Base-by-base conservation (phyloP, 2,329 filamentous ascomycete genomes). In the Scedosporium apiospermum region DNA sequence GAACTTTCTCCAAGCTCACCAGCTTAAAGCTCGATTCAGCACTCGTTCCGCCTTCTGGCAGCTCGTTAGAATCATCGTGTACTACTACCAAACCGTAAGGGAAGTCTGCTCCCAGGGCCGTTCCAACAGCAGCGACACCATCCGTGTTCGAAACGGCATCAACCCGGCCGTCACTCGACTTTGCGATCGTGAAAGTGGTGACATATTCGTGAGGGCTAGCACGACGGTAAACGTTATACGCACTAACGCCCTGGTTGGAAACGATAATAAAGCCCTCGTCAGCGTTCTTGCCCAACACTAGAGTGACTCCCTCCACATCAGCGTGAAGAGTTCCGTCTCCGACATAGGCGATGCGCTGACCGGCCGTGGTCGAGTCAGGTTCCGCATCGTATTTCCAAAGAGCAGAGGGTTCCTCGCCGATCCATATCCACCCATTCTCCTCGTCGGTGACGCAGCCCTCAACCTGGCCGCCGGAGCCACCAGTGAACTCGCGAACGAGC, bases 121-220 rank as follows among this genome's bases (percentile, higher is more conserved):
- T 73, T 0, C 79, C 77, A 3, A 83, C 77, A 0, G 77, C 80
- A 0, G 79, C 65, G 30, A 83, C 71, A 0, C 81, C 80, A 62
- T 83, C 81, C 0, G 81, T 83, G 65, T 83, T 83, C 14, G 77
- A 79, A 4, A 83, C 81, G 4, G 72, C 74, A 59, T 83, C 81
- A 23, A 83, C 71, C 2, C 73, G 70, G 0, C 73, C 76, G 42
- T 76, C 71, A 0, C 69, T 65, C 3, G 79, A 78, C 3, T 73
- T 72, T 0, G 74, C 71, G 21, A 82, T 73, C 0, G 78, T 80
- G 49, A 82, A 82, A 0, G 77, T 81, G 62, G 75, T 71, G 3
- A 83, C 76, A 60, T 76, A 81, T 3, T 77, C 72, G 67, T 83
- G 80, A 3, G 80, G 81, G 0, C 72, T 70, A 1, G 75, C 76